Evolutionary conservation across 768 basidiomycete species (phyloP), one percentile per base, ranked within the genome.

Genomic region (Mycena filopes): DNA sequence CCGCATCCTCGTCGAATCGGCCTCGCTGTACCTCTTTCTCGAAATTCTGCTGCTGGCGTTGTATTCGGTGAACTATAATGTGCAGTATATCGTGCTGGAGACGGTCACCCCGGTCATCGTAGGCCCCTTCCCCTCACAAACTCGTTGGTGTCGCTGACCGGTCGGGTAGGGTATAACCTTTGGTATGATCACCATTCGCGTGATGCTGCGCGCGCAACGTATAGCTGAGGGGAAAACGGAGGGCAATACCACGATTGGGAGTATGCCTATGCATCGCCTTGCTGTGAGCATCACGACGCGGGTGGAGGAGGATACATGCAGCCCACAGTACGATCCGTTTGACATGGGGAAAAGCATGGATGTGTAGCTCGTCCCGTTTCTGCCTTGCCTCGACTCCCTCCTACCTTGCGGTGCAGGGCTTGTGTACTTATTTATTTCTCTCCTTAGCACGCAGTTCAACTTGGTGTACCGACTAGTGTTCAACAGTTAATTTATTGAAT

Each of bases 11-110:
- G 56, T 72, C 15, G 72, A 73, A 23, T 71, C 70, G 6, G 71
- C 70, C 3, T 60, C 70, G 1, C 31, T 73, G 9, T 69, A 73
- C 33, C 68, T 71, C 28, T 43, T 72, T 10, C 41, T 68, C 12
- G 64, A 71, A 33, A 66, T 69, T 33, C 21, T 73, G 16, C 65
- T 71, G 13, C 63, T 73, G 15, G 58, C 57, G 10, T 40, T 73
- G 7, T 71, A 72, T 33, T 49, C 57, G 4, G 50, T 55, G n/a
- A 50, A 60, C 38, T 55, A 58, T 46, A 73, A 72, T 40, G 71
- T 66, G 16, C 71, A 70, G 31, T 72, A 68, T 23, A 65, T 72
- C 15, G 13, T 72, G 2, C 59, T 71, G 8, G 71, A 73, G 29
- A 55, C 51, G 16, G 48, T 70, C 6, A 68, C 68, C 1, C 66